Percentiles rank a stretch among this genome's conserved stretches.
These are phyloP conservation scores for Pseudoscleropodium purum DNA, from an alignment of 225 moss, liverwort and hornwort species.

Conservation along the genomic window DNA sequence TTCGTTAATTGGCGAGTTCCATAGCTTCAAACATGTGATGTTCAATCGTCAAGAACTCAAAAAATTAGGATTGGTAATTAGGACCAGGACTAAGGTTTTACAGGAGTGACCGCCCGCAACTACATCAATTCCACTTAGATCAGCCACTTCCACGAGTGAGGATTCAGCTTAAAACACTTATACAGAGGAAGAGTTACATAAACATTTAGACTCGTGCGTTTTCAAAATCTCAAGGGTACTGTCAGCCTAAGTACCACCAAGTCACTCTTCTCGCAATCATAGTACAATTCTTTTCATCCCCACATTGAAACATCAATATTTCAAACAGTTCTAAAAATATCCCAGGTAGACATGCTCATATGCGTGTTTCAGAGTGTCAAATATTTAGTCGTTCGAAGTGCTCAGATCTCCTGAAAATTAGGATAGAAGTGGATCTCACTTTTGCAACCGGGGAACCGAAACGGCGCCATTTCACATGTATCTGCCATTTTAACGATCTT, in stretches of 20 bases:
- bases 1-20: neutral
- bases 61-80: too few relatives aligned
- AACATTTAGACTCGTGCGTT: neutral
- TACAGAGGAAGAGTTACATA: neutral
- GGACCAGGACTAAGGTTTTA: neutral
- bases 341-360: too few relatives aligned
- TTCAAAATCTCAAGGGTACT: neutral
- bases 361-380: neutral
- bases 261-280: neutral
- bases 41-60: neutral
- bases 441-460: neutral
- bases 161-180: neutral
- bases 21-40: neutral
- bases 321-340: neutral
- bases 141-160: neutral
- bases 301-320: neutral
- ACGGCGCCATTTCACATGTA: neutral
- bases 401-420: neutral
- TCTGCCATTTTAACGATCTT: neutral
- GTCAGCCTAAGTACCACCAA: too few relatives aligned
- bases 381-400: too few relatives aligned
- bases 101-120: too few relatives aligned
- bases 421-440: neutral
- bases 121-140: too few relatives aligned
- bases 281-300: too few relatives aligned